These are phyloP conservation scores for Yamadazyma sp. DNA, from an alignment of 805 yeast genomes.

Conservation along the genomic window DNA sequence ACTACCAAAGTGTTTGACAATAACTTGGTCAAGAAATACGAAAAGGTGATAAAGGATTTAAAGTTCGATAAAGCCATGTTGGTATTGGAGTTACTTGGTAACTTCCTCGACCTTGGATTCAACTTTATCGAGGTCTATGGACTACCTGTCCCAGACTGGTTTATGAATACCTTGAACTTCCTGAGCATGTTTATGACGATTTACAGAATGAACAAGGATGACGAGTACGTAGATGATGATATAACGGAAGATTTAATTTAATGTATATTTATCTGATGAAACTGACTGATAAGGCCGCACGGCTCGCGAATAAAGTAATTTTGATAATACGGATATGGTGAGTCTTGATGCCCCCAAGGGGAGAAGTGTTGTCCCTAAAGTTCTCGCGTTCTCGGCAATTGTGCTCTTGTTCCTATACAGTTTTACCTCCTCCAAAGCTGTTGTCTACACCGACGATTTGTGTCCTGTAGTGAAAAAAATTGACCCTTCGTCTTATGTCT, in stretches of 20 bases:
- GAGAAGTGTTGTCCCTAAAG: slow-evolving; percentile 4
- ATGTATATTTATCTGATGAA: slow-evolving; percentile 1
- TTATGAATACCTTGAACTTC: slow-evolving; percentile 39
- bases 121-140: slow-evolving; percentile 40
- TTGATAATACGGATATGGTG: background rate
- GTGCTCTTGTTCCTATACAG: background rate
- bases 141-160: slow-evolving; percentile 40
- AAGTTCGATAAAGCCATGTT: slow-evolving; percentile 44
- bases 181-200: slow-evolving; percentile 48
- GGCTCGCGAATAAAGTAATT: background rate
- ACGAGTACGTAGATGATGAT: slow-evolving; percentile 45
- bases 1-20: slow-evolving; percentile 21
- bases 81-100: slow-evolving; percentile 40
- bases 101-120: slow-evolving; percentile 40
- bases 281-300: background rate
- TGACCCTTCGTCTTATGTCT: slow-evolving; percentile 25
- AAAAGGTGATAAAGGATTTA: slow-evolving; percentile 41
- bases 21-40: slow-evolving; percentile 32
- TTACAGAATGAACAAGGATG: slow-evolving; percentile 50
- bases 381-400: background rate
- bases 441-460: slow-evolving; percentile 20
- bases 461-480: slow-evolving; percentile 37
- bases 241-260: slow-evolving; percentile 41
- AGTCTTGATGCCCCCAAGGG: background rate
- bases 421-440: background rate